Evolutionary conservation across 495 filamentous ascomycete genomes (phyloP).

Genomic region (Schizothecium vesticola): DNA sequence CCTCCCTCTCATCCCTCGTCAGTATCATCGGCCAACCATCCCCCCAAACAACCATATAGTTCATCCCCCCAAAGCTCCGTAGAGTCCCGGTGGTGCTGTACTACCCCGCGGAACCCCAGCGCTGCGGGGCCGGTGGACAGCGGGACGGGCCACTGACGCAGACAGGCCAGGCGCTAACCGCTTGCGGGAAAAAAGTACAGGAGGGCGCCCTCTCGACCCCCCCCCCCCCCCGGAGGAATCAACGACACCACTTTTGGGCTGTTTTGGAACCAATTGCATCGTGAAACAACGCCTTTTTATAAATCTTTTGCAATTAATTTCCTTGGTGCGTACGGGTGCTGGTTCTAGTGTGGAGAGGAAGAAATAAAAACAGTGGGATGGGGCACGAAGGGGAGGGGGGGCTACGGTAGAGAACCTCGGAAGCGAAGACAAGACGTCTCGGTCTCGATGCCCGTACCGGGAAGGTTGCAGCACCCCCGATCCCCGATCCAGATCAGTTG

Average conservation of each 20-base stretch:
- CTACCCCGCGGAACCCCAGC: neutral
- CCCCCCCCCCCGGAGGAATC: neutral
- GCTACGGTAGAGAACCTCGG: neutral
- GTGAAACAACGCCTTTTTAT: neutral
- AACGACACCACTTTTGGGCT: neutral
- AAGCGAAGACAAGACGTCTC: neutral
- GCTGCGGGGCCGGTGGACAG: neutral
- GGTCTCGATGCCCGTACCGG: neutral
- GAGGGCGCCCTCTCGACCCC: too few relatives aligned
- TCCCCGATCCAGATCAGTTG: neutral
- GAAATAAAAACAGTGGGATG: too few relatives aligned
- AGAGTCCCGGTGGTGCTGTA: neutral
- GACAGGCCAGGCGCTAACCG: constrained; percentile 7
- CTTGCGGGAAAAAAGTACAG: constrained; percentile 16
- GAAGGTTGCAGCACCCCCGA: neutral
- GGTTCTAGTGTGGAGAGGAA: too few relatives aligned
- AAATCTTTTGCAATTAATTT: too few relatives aligned
- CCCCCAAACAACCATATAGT: neutral
- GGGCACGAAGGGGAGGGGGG: too few relatives aligned
- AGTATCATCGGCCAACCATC: neutral
- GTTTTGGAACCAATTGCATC: neutral
- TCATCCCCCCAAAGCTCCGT: neutral
- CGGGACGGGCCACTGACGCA: neutral
- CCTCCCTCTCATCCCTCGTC: neutral
- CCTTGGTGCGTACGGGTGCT: too few relatives aligned